Evolutionary conservation across 371 early-diverging fungal species (phyloP).

Genomic region (Mucor mucedo): DNA sequence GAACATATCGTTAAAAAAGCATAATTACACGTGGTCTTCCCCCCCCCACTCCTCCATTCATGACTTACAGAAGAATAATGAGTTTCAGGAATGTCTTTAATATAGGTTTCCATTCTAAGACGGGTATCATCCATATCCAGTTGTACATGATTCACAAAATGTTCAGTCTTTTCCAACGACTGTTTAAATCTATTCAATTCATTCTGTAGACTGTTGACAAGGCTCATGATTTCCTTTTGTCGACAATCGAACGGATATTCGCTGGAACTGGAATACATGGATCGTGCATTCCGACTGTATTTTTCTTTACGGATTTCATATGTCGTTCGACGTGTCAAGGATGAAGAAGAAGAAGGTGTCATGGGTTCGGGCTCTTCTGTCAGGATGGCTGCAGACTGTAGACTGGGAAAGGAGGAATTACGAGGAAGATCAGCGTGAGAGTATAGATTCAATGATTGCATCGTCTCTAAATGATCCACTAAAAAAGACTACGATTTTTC

Average conservation of each 20-base stretch:
- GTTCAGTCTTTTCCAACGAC: constrained; percentile 38
- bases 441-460: constrained; percentile 18
- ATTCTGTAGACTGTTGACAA: constrained; percentile 3
- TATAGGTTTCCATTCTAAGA: constrained; percentile 37
- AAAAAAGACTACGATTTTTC: constrained; percentile 11
- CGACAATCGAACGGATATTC: constrained; percentile 17
- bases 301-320: neutral
- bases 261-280: constrained; percentile 7
- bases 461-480: constrained; percentile 11
- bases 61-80: constrained; percentile 50
- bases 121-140: constrained; percentile 43
- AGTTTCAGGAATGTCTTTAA: constrained; percentile 51
- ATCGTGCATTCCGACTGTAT: constrained; percentile 5
- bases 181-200: constrained; percentile 31
- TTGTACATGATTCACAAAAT: constrained; percentile 40
- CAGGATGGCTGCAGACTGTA: neutral
- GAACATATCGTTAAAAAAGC: neutral
- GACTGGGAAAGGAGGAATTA: constrained; percentile 1
- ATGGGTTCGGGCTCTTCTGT: constrained; percentile 3
- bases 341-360: neutral
- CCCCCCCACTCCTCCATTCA: too few relatives aligned
- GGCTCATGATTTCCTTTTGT: constrained; percentile 4
- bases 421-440: constrained; percentile 1
- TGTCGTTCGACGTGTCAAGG: neutral
- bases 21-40: too few relatives aligned